phyloP scores from a whole-genome alignment of 345 rosid species.

The Cardamine resedifolia region DNA sequence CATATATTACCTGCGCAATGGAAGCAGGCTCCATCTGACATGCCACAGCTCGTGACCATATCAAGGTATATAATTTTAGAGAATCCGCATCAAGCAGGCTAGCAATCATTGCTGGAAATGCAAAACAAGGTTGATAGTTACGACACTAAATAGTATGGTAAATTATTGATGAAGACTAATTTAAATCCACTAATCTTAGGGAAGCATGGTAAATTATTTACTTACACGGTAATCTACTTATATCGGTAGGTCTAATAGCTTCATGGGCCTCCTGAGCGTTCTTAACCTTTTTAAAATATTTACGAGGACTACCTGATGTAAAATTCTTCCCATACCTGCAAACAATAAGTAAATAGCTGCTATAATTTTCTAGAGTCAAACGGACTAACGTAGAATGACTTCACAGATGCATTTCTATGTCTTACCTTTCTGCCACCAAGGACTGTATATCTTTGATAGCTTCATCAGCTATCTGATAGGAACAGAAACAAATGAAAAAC shows the following conservation, averaged over 20 bases:
- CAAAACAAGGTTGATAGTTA: conserved; percentile 27
- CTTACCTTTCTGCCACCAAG: conserved; percentile 70
- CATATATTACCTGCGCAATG: conserved; percentile 60
- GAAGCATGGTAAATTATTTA: conserved; percentile 22
- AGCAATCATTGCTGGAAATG: conserved; percentile 59
- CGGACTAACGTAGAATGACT: conserved; percentile 11
- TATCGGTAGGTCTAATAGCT: conserved; percentile 95
- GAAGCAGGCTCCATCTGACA: conserved; percentile 91
- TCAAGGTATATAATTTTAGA: conserved; percentile 81
- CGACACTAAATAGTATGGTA: background rate
- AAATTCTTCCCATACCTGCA: conserved; percentile 74
- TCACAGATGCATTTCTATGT: conserved; percentile 18
- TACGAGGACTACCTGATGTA: conserved; percentile 59
- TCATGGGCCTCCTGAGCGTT: conserved; percentile 99
- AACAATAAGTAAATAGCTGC: conserved; percentile 20
- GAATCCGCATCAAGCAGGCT: conserved; percentile 84
- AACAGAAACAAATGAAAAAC: conserved; percentile 26
- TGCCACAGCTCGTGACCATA: conserved; percentile 91
- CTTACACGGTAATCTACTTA: conserved; percentile 79
- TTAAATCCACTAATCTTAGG: conserved; percentile 8
- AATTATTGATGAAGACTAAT: conserved; percentile 3
- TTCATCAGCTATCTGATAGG: conserved; percentile 76
- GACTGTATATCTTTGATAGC: conserved; percentile 76
- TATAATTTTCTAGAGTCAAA: conserved; percentile 12
- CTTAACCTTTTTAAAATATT: conserved; percentile 90